These are phyloP conservation scores for Russula earlei DNA, from an alignment of 768 basidiomycete genomes.

Conservation along the genomic window DNA sequence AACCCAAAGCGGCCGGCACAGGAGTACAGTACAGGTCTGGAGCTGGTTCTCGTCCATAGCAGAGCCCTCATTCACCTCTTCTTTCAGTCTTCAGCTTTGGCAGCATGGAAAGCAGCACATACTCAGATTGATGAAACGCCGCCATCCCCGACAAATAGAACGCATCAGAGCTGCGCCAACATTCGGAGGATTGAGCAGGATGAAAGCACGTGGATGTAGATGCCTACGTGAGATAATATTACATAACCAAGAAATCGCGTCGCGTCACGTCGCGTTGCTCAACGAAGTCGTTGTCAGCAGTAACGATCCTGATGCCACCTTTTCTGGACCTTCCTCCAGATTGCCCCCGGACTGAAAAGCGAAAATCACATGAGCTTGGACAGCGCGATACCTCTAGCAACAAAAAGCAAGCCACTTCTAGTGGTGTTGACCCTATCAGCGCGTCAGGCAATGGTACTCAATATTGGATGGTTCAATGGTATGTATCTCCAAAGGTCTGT, in stretches of 20 bases:
- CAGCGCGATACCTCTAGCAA: slow-evolving; percentile 5
- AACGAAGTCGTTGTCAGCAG: background rate
- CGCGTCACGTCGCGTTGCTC: slow-evolving; percentile 14
- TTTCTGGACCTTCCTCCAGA: slow-evolving; percentile 12
- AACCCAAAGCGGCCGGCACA: background rate
- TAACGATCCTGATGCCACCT: slow-evolving; percentile 8
- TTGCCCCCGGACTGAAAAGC: slow-evolving; percentile 15
- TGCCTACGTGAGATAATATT: background rate
- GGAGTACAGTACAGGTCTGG: too few species aligned
- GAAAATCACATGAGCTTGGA: slow-evolving; percentile 21
- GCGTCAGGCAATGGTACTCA: slow-evolving; percentile 26
- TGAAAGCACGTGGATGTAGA: too few species aligned
- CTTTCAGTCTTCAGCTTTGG: too few species aligned
- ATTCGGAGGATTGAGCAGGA: too few species aligned
- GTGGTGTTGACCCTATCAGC: background rate
- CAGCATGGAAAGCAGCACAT: background rate
- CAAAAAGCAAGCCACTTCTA: slow-evolving; percentile 23
- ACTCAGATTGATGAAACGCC: too few species aligned
- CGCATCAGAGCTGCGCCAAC: too few species aligned
- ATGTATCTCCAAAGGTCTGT: slow-evolving; percentile 7
- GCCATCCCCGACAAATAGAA: too few species aligned
- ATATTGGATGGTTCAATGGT: slow-evolving; percentile 81
- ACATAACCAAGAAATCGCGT: slow-evolving; percentile 1
- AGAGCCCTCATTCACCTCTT: background rate
- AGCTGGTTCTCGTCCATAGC: too few species aligned